These are phyloP conservation scores for Dothistroma septosporum DNA, from an alignment of 2,329 filamentous ascomycete genomes.

Conservation along the genomic window DNA sequence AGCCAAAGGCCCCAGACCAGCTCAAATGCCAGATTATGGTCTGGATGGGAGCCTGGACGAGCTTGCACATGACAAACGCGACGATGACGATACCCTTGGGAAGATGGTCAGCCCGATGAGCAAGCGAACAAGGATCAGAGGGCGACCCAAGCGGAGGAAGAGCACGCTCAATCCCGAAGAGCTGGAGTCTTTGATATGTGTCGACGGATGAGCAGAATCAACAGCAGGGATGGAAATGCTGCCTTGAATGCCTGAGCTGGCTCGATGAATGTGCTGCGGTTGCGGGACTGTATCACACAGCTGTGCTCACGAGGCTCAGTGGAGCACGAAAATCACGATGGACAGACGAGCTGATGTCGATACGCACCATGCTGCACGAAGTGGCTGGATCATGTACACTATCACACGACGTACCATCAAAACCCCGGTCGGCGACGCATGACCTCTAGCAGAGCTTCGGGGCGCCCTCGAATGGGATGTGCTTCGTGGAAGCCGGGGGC, in stretches of 20 bases:
- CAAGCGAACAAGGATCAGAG: constrained; percentile 47
- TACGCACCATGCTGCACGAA: not conserved
- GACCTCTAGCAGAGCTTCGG: not conserved
- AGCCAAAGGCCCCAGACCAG: constrained; percentile 7
- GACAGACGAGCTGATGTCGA: constrained; percentile 7
- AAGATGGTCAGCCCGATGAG: constrained; percentile 41
- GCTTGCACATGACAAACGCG: constrained; percentile 9
- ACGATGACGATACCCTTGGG: constrained; percentile 30
- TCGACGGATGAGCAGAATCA: constrained; percentile 6
- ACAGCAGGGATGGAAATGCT: not conserved
- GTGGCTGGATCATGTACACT: constrained; percentile 6
- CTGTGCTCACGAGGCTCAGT: not conserved
- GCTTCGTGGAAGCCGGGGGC: not conserved
- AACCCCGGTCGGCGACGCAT: not conserved
- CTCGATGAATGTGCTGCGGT: not conserved
- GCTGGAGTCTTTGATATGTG: constrained; percentile 54
- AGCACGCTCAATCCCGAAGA: constrained; percentile 75
- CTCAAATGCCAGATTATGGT: constrained; percentile 3
- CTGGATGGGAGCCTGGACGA: constrained; percentile 28
- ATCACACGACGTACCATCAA: constrained; percentile 1
- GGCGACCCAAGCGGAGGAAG: constrained; percentile 61
- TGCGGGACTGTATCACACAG: not conserved
- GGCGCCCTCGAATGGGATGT: constrained; percentile 7
- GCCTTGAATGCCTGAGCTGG: not conserved
- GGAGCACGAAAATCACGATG: constrained; percentile 2